Percentiles rank a stretch among this genome's conserved stretches.
Conservation (phyloP, 805 yeast genomes). For the Saccharomycopsis selenospora region DNA sequence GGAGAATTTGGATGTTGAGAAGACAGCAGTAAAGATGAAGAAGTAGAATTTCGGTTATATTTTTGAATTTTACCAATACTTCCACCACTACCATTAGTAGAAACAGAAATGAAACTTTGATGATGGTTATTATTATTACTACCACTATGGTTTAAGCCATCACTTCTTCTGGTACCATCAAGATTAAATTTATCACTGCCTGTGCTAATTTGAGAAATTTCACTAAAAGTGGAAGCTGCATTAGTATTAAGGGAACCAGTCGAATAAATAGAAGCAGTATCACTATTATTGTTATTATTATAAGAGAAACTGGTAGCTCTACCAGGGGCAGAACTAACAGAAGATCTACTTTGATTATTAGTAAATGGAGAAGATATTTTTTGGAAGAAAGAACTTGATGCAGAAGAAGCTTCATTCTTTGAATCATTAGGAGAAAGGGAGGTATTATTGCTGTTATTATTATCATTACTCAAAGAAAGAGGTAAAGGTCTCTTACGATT, state of each 20-base stretch:
- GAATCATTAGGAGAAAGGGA: background rate
- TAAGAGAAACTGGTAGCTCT: background rate
- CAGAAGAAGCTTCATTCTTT: background rate
- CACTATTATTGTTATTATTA: background rate
- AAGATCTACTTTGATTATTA: conserved; percentile 6
- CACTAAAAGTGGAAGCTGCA: conserved; percentile 1
- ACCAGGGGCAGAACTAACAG: conserved; percentile 9
- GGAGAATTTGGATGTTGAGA: conserved; percentile 18
- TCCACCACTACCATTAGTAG: background rate
- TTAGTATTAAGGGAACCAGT: background rate
- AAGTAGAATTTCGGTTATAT: background rate
- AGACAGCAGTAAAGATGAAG: background rate
- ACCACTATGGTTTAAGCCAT: too few relatives aligned
- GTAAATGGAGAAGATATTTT: conserved; percentile 10
- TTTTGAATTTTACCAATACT: background rate
- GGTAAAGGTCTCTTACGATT: conserved; percentile 12
- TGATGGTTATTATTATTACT: background rate
- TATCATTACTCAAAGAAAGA: conserved; percentile 2
- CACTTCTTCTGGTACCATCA: too few relatives aligned
- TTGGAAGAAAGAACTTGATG: conserved; percentile 8
- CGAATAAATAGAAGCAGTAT: conserved; percentile 3
- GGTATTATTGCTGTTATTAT: background rate
- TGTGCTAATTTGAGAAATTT: background rate
- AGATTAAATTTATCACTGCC: background rate
- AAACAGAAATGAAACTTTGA: background rate